A percentile compares a stretch with the other conserved stretches of the same genome.
Evolutionary conservation across 1,139 yeast genomes (phyloP).

Genomic region (Zygosaccharomyces pseudobailii): DNA sequence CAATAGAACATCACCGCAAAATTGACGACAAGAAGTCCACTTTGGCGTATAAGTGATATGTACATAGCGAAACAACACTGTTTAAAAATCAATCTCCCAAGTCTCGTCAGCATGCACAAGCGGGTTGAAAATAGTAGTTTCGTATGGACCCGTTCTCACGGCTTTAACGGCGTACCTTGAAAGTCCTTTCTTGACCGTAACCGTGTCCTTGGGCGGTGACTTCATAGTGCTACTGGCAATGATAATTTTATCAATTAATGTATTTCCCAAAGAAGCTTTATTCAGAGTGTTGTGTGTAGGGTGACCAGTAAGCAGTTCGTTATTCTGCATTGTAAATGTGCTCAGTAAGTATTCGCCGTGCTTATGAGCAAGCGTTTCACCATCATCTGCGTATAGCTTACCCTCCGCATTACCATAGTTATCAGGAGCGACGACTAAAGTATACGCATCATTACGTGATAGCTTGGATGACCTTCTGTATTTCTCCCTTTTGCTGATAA

Average conservation of each 20-base stretch:
- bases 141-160: constrained; percentile 5
- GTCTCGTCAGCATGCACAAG: constrained; percentile 42
- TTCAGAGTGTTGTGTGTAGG: constrained; percentile 15
- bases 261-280: constrained; percentile 26
- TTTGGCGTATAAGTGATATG: not conserved
- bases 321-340: constrained; percentile 35
- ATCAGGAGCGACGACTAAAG: constrained; percentile 62
- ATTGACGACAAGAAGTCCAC: not conserved
- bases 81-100: constrained; percentile 43
- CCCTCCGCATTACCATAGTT: constrained; percentile 49
- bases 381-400: constrained; percentile 77
- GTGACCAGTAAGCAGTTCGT: constrained; percentile 30
- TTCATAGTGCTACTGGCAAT: constrained; percentile 41
- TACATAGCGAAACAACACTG: not conserved
- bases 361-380: constrained; percentile 61
- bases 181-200: constrained; percentile 37
- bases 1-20: too few species aligned
- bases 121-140: constrained; percentile 50
- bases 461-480: constrained; percentile 74
- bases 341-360: constrained; percentile 46
- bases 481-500: constrained; percentile 63
- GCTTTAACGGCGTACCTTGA: constrained; percentile 37
- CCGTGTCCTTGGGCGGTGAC: constrained; percentile 18
- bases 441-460: constrained; percentile 80
- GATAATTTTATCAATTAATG: constrained; percentile 54